phyloP scores from a whole-genome alignment of 2,329 filamentous ascomycete species.

The Trichoderma aggressivum region DNA sequence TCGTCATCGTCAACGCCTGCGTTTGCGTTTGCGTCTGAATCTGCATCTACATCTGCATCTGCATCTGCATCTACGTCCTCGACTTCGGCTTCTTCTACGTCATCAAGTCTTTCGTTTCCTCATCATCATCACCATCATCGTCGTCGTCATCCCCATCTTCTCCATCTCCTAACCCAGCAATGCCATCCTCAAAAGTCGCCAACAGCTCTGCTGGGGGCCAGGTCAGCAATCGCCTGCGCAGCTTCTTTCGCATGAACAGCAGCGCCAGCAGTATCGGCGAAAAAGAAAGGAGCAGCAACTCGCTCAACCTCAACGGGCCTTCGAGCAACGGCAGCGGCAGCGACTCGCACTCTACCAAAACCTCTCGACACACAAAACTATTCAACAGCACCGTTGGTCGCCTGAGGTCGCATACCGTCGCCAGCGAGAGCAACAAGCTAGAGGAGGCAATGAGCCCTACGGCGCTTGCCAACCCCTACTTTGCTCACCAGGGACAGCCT shows the following conservation, averaged over 20 bases:
- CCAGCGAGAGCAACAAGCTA: slow-evolving; percentile 86
- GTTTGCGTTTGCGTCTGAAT: slow-evolving; percentile 12
- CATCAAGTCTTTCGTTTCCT: not conserved
- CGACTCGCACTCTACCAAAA: slow-evolving; percentile 43
- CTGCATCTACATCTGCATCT: not conserved
- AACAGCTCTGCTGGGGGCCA: slow-evolving; percentile 51
- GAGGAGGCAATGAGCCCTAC: slow-evolving; percentile 90
- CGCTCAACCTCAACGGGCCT: slow-evolving; percentile 39
- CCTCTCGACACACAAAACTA: slow-evolving; percentile 82
- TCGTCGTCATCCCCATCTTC: not conserved
- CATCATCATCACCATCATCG: slow-evolving; percentile 8
- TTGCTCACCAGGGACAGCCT: slow-evolving; percentile 91
- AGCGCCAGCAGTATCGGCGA: slow-evolving; percentile 38
- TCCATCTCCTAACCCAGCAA: slow-evolving; percentile 26
- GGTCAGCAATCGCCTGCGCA: slow-evolving; percentile 66
- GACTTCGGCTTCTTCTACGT: not conserved
- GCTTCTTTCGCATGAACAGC: slow-evolving; percentile 67
- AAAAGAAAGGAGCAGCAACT: slow-evolving; percentile 59
- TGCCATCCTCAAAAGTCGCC: slow-evolving; percentile 54
- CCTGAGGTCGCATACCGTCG: slow-evolving; percentile 84
- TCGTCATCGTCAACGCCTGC: not conserved
- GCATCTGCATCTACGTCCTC: not conserved
- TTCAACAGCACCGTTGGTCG: slow-evolving; percentile 81
- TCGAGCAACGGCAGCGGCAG: slow-evolving; percentile 15
- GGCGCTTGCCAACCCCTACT: slow-evolving; percentile 94